Percentiles rank a stretch among this genome's conserved stretches.
Evolutionary conservation across 1,284 basidiomycete genomes (phyloP).

Genomic region (Trichosporon sp.): DNA sequence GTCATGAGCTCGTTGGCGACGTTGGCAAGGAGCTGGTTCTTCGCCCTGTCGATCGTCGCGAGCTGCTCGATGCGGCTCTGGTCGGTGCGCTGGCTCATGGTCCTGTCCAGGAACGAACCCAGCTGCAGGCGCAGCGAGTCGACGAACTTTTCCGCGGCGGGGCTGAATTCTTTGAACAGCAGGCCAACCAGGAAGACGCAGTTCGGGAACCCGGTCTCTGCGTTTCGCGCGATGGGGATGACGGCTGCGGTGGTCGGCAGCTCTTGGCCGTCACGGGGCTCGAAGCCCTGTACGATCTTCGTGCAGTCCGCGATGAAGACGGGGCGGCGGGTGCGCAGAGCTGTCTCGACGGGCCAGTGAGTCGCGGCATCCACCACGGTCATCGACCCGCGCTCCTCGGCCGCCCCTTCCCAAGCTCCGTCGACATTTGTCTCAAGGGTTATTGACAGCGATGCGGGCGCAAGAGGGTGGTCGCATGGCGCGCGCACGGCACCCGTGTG

Average conservation of each 20-base stretch:
- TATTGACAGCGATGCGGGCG: too few species aligned
- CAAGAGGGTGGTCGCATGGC: too few species aligned
- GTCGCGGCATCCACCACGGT: too few species aligned
- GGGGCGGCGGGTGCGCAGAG: conserved; percentile 28
- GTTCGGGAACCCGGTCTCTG: conserved; percentile 31
- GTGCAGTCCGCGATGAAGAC: conserved; percentile 45
- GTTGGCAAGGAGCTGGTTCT: conserved; percentile 43
- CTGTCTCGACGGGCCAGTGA: conserved; percentile 42
- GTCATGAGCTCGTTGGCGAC: conserved; percentile 49
- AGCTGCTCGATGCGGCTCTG: conserved; percentile 45
- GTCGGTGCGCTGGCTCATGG: conserved; percentile 30
- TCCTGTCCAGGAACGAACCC: neutral
- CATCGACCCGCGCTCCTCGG: too few species aligned
- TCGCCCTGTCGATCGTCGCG: conserved; percentile 48
- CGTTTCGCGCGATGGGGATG: conserved; percentile 45
- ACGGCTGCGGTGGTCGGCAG: conserved; percentile 46
- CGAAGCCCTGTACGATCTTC: conserved; percentile 34
- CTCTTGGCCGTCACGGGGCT: conserved; percentile 44
- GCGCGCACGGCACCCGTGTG: too few species aligned
- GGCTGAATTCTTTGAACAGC: neutral
- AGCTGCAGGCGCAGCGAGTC: conserved; percentile 24
- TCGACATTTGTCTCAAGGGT: too few species aligned
- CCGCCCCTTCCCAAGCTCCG: too few species aligned
- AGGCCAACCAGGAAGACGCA: conserved; percentile 49
- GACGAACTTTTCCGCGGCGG: neutral